Base-by-base conservation (phyloP, 768 basidiomycete genomes). In the Melanogaster broomeanus region DNA sequence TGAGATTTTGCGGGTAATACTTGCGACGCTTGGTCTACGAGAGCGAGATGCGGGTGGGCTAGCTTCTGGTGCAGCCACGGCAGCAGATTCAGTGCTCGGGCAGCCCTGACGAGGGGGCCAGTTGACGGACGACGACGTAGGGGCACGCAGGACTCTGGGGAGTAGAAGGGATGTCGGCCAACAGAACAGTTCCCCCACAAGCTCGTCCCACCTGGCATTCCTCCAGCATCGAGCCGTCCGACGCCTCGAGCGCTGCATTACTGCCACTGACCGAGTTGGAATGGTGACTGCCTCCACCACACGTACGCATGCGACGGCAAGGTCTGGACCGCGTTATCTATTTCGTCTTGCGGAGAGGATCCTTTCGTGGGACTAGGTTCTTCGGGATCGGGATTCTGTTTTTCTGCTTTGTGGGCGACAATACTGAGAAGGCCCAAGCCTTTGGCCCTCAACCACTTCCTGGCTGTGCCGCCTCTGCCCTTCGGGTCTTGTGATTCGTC, bases 1-100 rank as follows among this genome's bases (percentile, higher is more conserved):
- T 11, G 66, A 69, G 15, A 69, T 34, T 46, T 67, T 69, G n/a
- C 62, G 67, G 3, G 66, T 67, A 38, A 67, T 66, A 25, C 62
- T 69, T 31, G 57, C 67, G 10, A 66, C 64, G 9, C 65, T 66
- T 9, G 64, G 65, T 19, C 67, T 48, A 44, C 60, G 62, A 27
- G 39, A 16, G 9, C 52, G 56, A 5, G 52, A 9, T 2, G 28
- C 25, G 18, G 33, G 41, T 16, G 60, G 46, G 42, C 51, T 52
- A 19, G 9, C 33, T 21, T 61, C 62, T 2, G 58, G 16, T 8
- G 39, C 44, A 0, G 52, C 42, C 13, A 52, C 19, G 6, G 50
- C 31, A 8, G 55, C 27, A 25, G 65, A 53, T n/a, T 69, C 65
- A 6, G 50, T 47, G 15, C 65, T 62, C 0, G 58, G 55, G 52